Evolutionary conservation across 2,329 filamentous ascomycete species (phyloP).

Genomic region (Akanthomyces muscarius): DNA sequence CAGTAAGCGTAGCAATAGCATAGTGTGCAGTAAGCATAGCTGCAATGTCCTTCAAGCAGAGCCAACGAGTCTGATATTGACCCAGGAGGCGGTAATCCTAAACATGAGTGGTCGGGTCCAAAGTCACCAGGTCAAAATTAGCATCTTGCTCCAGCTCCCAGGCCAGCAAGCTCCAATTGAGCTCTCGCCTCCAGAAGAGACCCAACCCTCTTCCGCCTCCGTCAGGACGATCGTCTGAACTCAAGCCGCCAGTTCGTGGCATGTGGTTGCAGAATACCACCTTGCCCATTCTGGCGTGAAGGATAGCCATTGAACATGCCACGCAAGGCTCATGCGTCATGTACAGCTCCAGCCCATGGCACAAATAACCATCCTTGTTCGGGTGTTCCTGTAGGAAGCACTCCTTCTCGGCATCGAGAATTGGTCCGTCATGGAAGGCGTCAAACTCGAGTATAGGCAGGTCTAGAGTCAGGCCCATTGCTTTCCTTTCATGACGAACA

Average conservation of each 20-base stretch:
- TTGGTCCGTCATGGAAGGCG: conserved; percentile 64
- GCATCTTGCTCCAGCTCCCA: conserved; percentile 66
- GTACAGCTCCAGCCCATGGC: conserved; percentile 89
- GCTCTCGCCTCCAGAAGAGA: conserved; percentile 67
- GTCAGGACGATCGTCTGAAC: conserved; percentile 64
- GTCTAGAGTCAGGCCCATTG: conserved; percentile 32
- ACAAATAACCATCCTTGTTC: conserved; percentile 79
- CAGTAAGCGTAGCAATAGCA: conserved; percentile 1
- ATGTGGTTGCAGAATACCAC: conserved; percentile 79
- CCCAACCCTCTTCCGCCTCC: conserved; percentile 60
- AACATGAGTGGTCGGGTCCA: conserved; percentile 49
- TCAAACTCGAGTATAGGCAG: conserved; percentile 49
- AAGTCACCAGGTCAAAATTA: conserved; percentile 34
- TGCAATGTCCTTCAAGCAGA: conserved; percentile 21
- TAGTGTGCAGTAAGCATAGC: neutral
- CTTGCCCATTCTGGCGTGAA: conserved; percentile 87
- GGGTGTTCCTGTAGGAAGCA: conserved; percentile 63
- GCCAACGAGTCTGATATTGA: conserved; percentile 32
- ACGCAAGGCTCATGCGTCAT: conserved; percentile 93
- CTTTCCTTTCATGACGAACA: conserved; percentile 50
- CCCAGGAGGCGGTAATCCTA: conserved; percentile 42
- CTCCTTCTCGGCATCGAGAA: conserved; percentile 61
- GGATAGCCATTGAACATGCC: conserved; percentile 94
- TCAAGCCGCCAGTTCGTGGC: conserved; percentile 76
- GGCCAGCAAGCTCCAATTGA: conserved; percentile 81